Base-by-base conservation (phyloP, 805 yeast genomes). In the Yarrowia phangngaensis region DNA sequence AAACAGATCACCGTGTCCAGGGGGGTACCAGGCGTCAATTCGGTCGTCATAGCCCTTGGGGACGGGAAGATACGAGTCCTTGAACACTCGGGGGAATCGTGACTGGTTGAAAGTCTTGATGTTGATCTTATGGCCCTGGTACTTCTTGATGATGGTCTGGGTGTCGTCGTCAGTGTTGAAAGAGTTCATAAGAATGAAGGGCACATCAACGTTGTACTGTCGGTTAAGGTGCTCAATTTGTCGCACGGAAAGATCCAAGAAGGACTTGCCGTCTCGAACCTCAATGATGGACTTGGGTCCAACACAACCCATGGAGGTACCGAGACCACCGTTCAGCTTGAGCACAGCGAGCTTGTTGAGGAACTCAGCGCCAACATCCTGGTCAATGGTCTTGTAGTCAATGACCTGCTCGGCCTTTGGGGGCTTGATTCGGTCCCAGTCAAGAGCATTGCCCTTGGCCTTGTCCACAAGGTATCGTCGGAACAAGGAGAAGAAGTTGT, bases 251-350 rank as follows among this genome's bases (percentile, higher is more conserved):
- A 92, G 77, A 67, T 92, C 98, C 65, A 92, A 75, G 68, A 92
- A 92, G 31, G 97, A 84, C 76, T 92, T 94, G 54, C 97, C 97
- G 60, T 92, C 98, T 69, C 98, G 84, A 40, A 92, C 98, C 72
- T 92, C 98, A 64, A 92, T 92, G 57, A 92, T 95, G 20, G 95
- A 85, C 70, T 89, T 89, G 56, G 98, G 98, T 52, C 98, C 98
- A 54, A 92, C 97, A 72, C 98, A 92, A 52, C 98, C 98, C 98
- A 92, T 92, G 8, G 97, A 90, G 15, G 98, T 92, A 64, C 98
- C 98, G 59, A 92, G 75, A 32, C 98, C 98, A 74, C 98, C 98
- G 65, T 92, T 92, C 66, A 92, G 77, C 72, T 92, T 92, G 68
- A 92, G 75, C 31, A 92, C 98, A 7, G 97, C 97, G 65, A 92